phyloP scores from a whole-genome alignment of 2,329 filamentous ascomycete genomes.

The Pseudogymnoascus sp. region DNA sequence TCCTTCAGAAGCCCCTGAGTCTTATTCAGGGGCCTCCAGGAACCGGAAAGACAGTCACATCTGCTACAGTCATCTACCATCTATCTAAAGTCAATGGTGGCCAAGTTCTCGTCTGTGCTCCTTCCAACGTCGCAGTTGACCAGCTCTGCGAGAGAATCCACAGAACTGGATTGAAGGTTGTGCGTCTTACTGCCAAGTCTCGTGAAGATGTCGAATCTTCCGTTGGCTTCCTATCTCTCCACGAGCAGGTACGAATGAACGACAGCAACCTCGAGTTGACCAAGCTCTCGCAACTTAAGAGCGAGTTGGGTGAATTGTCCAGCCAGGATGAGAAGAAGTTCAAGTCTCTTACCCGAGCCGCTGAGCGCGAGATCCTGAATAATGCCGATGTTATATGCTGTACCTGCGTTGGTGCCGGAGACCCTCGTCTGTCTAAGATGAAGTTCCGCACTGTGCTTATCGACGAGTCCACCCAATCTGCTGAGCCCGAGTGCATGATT shows the following conservation, averaged over 20 bases:
- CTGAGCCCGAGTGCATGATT: slow-evolving; percentile 98
- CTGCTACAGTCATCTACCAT: slow-evolving; percentile 97
- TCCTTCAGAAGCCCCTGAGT: slow-evolving; percentile 85
- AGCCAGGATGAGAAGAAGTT: slow-evolving; percentile 98
- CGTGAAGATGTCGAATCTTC: slow-evolving; percentile 98
- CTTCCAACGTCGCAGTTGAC: slow-evolving; percentile 96
- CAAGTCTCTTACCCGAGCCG: slow-evolving; percentile 87
- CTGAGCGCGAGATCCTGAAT: slow-evolving; percentile 87
- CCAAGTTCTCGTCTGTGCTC: slow-evolving; percentile 91
- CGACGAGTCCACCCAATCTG: slow-evolving; percentile 95
- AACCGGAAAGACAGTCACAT: slow-evolving; percentile 97
- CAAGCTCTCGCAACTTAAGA: slow-evolving; percentile 89
- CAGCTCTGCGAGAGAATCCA: slow-evolving; percentile 97
- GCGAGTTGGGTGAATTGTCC: slow-evolving; percentile 80
- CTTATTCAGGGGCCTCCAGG: slow-evolving; percentile 95
- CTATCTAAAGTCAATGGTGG: slow-evolving; percentile 90
- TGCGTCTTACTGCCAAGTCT: slow-evolving; percentile 96
- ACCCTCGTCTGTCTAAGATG: slow-evolving; percentile 90
- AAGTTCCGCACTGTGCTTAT: slow-evolving; percentile 98
- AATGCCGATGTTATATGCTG: slow-evolving; percentile 98
- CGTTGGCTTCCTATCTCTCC: slow-evolving; percentile 87
- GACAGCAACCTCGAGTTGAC: slow-evolving; percentile 90
- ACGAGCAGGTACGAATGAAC: slow-evolving; percentile 95
- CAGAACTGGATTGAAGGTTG: slow-evolving; percentile 87
- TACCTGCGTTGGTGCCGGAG: slow-evolving; percentile 93